Conservation (phyloP, 2,329 filamentous ascomycete genomes). For the Phaeophleospora eucalypticola region DNA sequence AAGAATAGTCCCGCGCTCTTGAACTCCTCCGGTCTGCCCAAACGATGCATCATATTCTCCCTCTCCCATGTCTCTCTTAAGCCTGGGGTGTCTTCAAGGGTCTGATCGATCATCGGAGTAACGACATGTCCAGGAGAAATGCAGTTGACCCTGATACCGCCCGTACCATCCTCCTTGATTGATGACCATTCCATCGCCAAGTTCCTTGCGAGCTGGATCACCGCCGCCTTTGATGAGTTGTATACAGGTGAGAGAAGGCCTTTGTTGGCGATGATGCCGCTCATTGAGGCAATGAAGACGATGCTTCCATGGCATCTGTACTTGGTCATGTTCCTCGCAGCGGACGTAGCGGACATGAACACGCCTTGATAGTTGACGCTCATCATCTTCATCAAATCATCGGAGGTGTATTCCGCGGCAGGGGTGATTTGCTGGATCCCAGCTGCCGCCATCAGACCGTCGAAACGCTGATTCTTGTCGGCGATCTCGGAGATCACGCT, state of each 20-base stretch:
- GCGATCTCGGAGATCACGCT: slow-evolving; percentile 30
- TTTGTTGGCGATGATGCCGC: slow-evolving; percentile 35
- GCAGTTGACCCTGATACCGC: slow-evolving; percentile 34
- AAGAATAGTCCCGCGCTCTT: slow-evolving; percentile 30
- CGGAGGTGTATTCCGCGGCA: slow-evolving; percentile 34
- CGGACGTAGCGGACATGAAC: slow-evolving; percentile 45
- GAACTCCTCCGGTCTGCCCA: slow-evolving; percentile 30
- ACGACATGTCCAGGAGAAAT: slow-evolving; percentile 34
- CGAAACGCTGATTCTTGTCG: slow-evolving; percentile 23
- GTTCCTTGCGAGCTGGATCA: slow-evolving; percentile 16
- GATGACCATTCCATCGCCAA: slow-evolving; percentile 33
- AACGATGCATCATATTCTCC: slow-evolving; percentile 32
- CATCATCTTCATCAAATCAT: slow-evolving; percentile 22
- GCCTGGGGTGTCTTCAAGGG: slow-evolving; percentile 29
- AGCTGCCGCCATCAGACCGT: slow-evolving; percentile 32
- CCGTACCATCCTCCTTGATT: too few species aligned
- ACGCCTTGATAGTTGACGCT: slow-evolving; percentile 48
- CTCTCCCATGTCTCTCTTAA: slow-evolving; percentile 29
- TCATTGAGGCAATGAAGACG: slow-evolving; percentile 50
- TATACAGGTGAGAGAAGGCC: slow-evolving; percentile 22
- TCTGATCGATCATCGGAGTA: slow-evolving; percentile 33
- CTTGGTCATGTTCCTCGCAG: slow-evolving; percentile 46
- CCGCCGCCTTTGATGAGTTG: slow-evolving; percentile 38
- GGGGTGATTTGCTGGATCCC: slow-evolving; percentile 28
- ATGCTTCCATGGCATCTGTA: slow-evolving; percentile 48